Conservation (phyloP, 2,329 filamentous ascomycete species). For the Drechslerella coelobrocha region DNA sequence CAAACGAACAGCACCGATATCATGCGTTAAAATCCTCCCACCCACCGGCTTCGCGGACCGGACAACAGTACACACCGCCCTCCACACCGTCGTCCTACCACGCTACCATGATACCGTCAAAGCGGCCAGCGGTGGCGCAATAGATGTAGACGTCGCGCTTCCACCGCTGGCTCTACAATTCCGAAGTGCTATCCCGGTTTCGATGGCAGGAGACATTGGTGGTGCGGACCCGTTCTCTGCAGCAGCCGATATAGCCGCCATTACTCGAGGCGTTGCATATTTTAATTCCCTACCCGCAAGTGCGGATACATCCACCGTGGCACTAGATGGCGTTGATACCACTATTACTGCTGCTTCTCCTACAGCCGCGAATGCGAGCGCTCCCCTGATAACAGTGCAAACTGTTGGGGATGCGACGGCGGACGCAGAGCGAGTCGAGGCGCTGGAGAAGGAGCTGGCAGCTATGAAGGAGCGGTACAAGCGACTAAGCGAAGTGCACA, state of each 20-base stretch:
- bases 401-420: conserved; percentile 35
- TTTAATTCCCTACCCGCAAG: conserved; percentile 27
- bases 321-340: too few relatives aligned
- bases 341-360: neutral
- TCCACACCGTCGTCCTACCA: conserved; percentile 50
- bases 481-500: conserved; percentile 52
- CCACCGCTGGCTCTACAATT: conserved; percentile 38
- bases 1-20: conserved; percentile 51
- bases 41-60: conserved; percentile 51
- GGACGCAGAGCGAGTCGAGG: conserved; percentile 51
- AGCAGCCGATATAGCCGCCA: conserved; percentile 47
- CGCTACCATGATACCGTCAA: conserved; percentile 54
- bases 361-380: neutral
- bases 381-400: conserved; percentile 7
- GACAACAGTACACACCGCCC: conserved; percentile 17
- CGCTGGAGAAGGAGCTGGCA: conserved; percentile 52
- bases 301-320: neutral
- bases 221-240: conserved; percentile 50
- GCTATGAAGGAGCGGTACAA: conserved; percentile 54
- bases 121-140: conserved; percentile 40
- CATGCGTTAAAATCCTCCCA: conserved; percentile 52
- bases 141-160: conserved; percentile 49
- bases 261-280: conserved; percentile 32
- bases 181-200: conserved; percentile 20
- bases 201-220: neutral